These are phyloP conservation scores for Hyphopichia wangnamkhiaoensis DNA, from an alignment of 1,139 yeast genomes.

Conservation along the genomic window DNA sequence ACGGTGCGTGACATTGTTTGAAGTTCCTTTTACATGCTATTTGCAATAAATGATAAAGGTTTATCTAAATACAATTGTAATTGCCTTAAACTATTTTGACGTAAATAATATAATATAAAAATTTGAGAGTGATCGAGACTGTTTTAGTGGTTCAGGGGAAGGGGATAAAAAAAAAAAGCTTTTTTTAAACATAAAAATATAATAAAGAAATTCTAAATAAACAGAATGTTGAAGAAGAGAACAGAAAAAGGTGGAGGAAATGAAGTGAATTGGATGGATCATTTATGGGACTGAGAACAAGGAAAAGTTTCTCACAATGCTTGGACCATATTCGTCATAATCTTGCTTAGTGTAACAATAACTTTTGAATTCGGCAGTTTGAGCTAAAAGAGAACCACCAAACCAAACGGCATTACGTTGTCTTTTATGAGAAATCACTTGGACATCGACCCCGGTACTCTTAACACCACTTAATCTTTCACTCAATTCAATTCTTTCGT, in stretches of 20 bases:
- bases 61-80: no score
- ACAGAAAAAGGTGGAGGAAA: not conserved
- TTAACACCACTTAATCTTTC: slow-evolving; percentile 80
- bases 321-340: slow-evolving; percentile 97
- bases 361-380: slow-evolving; percentile 93
- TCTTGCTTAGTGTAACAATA: slow-evolving; percentile 97
- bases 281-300: slow-evolving; percentile 81
- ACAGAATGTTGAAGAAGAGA: no score
- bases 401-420: slow-evolving; percentile 99
- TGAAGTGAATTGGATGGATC: not conserved
- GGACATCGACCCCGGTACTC: slow-evolving; percentile 94
- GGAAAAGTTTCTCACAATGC: slow-evolving; percentile 94
- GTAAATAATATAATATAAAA: no score
- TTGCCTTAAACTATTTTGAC: no score
- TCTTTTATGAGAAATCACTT: slow-evolving; percentile 94
- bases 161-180: not conserved
- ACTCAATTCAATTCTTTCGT: slow-evolving; percentile 81
- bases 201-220: no score
- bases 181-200: no score
- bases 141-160: no score
- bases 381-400: slow-evolving; percentile 96
- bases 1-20: not conserved
- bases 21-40: no score
- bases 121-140: no score
- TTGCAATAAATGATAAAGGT: no score